Evolutionary conservation across 1,139 yeast species (phyloP), one percentile per base, ranked within the genome.

Genomic region (Meyerozyma carpophila): DNA sequence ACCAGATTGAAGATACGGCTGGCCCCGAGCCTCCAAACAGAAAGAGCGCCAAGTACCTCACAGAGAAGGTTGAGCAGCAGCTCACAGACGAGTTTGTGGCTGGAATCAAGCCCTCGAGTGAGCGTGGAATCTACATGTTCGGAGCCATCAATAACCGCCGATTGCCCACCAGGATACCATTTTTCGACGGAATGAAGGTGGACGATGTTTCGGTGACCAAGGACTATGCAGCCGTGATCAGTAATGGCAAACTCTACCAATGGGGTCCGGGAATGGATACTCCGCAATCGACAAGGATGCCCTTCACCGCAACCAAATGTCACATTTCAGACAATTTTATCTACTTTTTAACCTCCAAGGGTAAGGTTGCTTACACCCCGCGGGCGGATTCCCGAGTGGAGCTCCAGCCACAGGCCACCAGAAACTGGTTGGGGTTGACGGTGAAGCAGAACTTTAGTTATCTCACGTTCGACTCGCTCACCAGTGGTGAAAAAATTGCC

Each of bases 161-260:
- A 48, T 61, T 73, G 16, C 95, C 96, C 1, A 56, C 75, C 25
- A 70, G 95, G 55, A 61, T 85, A 6, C 67, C 72, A 1, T 76
- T 70, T 53, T 89, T 91, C 54, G 89, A 90, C 54, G 76, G 77
- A 38, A 73, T 74, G 64, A 55, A 70, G 14, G 62, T 90, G 39
- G 70, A 75, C 39, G 85, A 82, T 55, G 78, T 89, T n/a, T 67
- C 70, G 32, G 55, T 87, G 14, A 57, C 62, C 1, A 65, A 70
- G 20, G 79, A 74, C 21, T 63, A 61, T 8, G 70, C 82, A 24
- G 85, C 81, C 3, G 82, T 81, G 1, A 82, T 94, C 20, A 77
- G 83, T 47, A 75, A 76, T 24, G 98, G 98, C n/a, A 78, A 83
- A 54, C 73, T 88, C 20, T 82, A 79, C 46, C 87, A 84, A 57